Evolutionary conservation across 371 early-diverging fungal genomes (phyloP), one percentile per base, ranked within the genome.

Genomic region (Zychaea mexicana): DNA sequence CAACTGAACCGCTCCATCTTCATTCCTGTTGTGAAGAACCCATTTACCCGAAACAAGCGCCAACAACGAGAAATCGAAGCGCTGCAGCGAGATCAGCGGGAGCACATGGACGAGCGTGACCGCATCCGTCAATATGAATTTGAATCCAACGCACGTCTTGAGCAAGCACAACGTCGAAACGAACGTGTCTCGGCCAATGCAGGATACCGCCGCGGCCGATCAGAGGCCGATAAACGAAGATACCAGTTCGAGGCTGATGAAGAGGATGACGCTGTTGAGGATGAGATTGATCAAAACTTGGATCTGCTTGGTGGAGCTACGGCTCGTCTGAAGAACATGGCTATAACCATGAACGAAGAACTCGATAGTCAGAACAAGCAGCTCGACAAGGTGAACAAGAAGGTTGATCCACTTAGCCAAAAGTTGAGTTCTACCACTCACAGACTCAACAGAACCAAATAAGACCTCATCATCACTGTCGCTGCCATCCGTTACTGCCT

Each of bases 1-100:
- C 86, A 91, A 10, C 77, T 93, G 32, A 93, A 93, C 78, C 81
- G 87, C 52, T 92, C 89, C 55, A 94, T 95, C 73, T 83, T 94
- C 69, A 81, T 90, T 19, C 85, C 92, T 5, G 82, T 84, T 68
- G 65, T 92, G 69, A 79, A 87, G 80, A 89, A 88, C 62, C 90
- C 90, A 15, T 87, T 89, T 70, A 83, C 69, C 27, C 72, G 70
- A 52, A 78, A 78, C 55, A 87, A 89, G 62, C 84, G 87, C 33
- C 81, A 86, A 59, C 78, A 81, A 56, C 71, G 73, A 55, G 87
- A 89, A 66, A 67, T 79, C 6, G 83, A 83, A 64, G 62, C 80
- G n/a, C 75, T 78, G 56, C 83, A 81, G 22, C 73, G 76, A 28
- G 87, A 76, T 57, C 81, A 81, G 17, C 81, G 77, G 27, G 80